phyloP scores from a whole-genome alignment of 1,284 basidiomycete genomes.

The Tilletia setariae region DNA sequence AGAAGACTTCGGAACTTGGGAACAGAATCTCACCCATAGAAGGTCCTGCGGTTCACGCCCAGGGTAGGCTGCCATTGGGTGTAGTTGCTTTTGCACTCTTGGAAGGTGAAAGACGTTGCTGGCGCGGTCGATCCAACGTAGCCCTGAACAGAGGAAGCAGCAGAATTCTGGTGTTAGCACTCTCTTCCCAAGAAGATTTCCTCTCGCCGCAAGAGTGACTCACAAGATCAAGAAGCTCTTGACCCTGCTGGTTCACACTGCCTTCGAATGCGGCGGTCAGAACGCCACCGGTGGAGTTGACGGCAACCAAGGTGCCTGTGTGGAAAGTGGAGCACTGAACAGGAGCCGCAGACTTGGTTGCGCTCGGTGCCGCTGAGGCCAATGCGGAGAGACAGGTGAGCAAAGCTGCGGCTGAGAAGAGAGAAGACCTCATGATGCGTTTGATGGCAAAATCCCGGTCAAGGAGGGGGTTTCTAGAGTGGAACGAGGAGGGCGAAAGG shows the following conservation, averaged over 20 bases:
- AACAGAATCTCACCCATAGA: neutral
- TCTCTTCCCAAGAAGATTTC: neutral
- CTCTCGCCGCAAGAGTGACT: neutral
- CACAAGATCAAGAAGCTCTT: conserved; percentile 5
- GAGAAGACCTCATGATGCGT: too few species aligned
- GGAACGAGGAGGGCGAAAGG: too few species aligned
- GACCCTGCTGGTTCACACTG: neutral
- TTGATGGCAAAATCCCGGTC: too few species aligned
- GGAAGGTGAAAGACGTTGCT: neutral
- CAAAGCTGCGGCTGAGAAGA: too few species aligned
- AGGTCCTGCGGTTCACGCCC: neutral
- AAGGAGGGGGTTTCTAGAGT: too few species aligned
- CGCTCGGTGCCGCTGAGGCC: too few species aligned
- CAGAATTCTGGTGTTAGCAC: neutral
- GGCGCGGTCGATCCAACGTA: neutral
- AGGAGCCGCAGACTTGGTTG: too few species aligned
- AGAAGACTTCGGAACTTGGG: neutral
- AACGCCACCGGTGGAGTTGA: neutral
- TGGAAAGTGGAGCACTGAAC: neutral
- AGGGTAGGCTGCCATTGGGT: neutral
- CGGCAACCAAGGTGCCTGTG: neutral
- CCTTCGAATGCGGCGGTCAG: neutral
- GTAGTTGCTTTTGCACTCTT: neutral
- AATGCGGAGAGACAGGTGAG: too few species aligned
- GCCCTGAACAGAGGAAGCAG: neutral